Conservation (phyloP, 2,329 filamentous ascomycete species). For the Penicillium sclerotigenum region DNA sequence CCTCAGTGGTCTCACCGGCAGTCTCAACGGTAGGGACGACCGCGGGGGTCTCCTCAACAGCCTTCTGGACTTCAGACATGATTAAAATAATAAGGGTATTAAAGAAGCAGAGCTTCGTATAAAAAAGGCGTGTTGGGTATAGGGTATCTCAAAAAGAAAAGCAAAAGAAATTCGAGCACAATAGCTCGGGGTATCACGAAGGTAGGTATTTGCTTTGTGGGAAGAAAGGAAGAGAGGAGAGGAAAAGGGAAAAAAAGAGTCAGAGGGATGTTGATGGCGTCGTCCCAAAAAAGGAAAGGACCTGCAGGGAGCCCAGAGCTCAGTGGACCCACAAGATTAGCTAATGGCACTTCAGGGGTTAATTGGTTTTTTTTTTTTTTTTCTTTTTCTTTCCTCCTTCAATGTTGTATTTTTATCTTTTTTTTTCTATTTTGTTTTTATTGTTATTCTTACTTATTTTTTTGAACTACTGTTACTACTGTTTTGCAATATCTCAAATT, state of each 20-base stretch:
- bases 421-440: background rate
- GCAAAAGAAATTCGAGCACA: conserved; percentile 29
- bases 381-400: background rate
- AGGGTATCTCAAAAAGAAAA: conserved; percentile 25
- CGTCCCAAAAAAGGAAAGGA: conserved; percentile 22
- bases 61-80: conserved; percentile 28
- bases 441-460: background rate
- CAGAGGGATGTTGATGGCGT: conserved; percentile 19
- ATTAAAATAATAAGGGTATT: conserved; percentile 29
- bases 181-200: conserved; percentile 29
- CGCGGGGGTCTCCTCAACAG: conserved; percentile 27
- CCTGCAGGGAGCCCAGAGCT: conserved; percentile 26
- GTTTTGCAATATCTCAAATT: background rate
- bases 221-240: conserved; percentile 15
- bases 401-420: background rate
- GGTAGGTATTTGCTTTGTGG: conserved; percentile 24
- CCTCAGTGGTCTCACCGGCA: conserved; percentile 10
- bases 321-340: conserved; percentile 18
- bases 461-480: background rate
- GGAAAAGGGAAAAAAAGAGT: conserved; percentile 22
- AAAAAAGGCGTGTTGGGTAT: conserved; percentile 19
- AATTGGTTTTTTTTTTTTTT: background rate
- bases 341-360: conserved; percentile 20
- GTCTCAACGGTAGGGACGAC: conserved; percentile 19
- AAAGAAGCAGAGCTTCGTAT: conserved; percentile 23